phyloP scores from a whole-genome alignment of 73 alveolate species.

The Symbiodinium natans region DNA sequence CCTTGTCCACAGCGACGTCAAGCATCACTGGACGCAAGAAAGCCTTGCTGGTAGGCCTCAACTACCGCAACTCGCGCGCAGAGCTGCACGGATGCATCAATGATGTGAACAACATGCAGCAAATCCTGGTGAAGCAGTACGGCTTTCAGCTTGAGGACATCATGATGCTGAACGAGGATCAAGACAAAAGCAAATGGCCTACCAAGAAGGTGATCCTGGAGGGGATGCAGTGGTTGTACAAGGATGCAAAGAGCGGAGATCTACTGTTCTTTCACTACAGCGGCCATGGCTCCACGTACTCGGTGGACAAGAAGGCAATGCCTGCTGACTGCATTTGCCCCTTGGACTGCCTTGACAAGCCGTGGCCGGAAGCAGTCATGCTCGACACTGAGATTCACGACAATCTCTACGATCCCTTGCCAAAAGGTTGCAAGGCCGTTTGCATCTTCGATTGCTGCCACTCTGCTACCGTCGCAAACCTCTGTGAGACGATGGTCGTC shows the following conservation, averaged over 20 bases:
- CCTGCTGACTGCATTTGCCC: slow-evolving; percentile 47
- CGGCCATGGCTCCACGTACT: slow-evolving; percentile 15
- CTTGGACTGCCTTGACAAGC: slow-evolving; percentile 1
- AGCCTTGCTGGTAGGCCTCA: slow-evolving; percentile 3
- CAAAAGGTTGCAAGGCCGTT: slow-evolving; percentile 5
- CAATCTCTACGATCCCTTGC: slow-evolving; percentile 37
- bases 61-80: neutral
- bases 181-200: slow-evolving; percentile 1
- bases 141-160: slow-evolving; percentile 28
- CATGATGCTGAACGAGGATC: slow-evolving; percentile 35
- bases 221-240: slow-evolving; percentile 33
- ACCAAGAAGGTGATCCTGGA: slow-evolving; percentile 35
- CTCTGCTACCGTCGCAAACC: slow-evolving; percentile 21
- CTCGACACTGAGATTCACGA: slow-evolving; percentile 21
- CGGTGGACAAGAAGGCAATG: slow-evolving; percentile 36
- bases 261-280: slow-evolving; percentile 34
- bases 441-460: slow-evolving; percentile 36
- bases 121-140: slow-evolving; percentile 12
- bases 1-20: neutral
- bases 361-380: slow-evolving; percentile 28
- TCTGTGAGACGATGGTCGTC: slow-evolving; percentile 41
- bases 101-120: slow-evolving; percentile 49
- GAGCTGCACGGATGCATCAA: slow-evolving; percentile 48
- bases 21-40: neutral
- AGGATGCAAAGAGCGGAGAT: slow-evolving; percentile 16